These are phyloP conservation scores for Penicillium sp. DNA, from an alignment of 2,329 filamentous ascomycete species.

Conservation along the genomic window DNA sequence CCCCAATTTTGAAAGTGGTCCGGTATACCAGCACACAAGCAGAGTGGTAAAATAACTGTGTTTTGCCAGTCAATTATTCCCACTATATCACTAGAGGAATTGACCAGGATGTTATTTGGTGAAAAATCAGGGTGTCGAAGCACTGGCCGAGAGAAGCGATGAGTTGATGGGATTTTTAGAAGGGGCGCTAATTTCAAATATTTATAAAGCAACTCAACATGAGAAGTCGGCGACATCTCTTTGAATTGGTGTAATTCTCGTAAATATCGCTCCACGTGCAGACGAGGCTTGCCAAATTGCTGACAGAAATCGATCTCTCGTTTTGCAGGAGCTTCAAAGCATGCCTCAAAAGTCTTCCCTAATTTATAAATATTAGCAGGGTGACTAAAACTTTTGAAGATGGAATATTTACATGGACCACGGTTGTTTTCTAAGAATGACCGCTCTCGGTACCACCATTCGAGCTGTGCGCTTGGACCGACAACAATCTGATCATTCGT, in stretches of 20 bases:
- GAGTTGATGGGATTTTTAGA: slow-evolving; percentile 17
- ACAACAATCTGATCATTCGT: slow-evolving; percentile 9
- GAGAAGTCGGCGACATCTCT: slow-evolving; percentile 3
- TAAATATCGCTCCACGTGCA: slow-evolving; percentile 21
- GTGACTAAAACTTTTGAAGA: background rate
- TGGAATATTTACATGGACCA: slow-evolving; percentile 21
- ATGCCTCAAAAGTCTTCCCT: background rate
- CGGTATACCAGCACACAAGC: slow-evolving; percentile 27
- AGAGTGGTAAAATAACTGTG: slow-evolving; percentile 26
- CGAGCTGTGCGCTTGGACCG: slow-evolving; percentile 22
- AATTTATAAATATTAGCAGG: background rate
- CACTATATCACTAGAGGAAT: slow-evolving; percentile 21
- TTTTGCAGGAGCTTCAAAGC: slow-evolving; percentile 18
- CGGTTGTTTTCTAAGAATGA: slow-evolving; percentile 18
- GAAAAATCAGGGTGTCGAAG: slow-evolving; percentile 25
- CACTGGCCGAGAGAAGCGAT: slow-evolving; percentile 17
- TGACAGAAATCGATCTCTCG: slow-evolving; percentile 23
- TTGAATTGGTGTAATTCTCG: slow-evolving; percentile 5
- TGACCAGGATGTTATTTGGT: slow-evolving; percentile 29
- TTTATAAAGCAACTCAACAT: slow-evolving; percentile 12
- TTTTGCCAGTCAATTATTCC: slow-evolving; percentile 32
- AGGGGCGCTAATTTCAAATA: slow-evolving; percentile 17
- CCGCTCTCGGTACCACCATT: slow-evolving; percentile 25
- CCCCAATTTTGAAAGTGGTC: slow-evolving; percentile 34
- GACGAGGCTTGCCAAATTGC: slow-evolving; percentile 20